phyloP scores from a whole-genome alignment of 768 basidiomycete genomes.

The Amanita rimosa region DNA sequence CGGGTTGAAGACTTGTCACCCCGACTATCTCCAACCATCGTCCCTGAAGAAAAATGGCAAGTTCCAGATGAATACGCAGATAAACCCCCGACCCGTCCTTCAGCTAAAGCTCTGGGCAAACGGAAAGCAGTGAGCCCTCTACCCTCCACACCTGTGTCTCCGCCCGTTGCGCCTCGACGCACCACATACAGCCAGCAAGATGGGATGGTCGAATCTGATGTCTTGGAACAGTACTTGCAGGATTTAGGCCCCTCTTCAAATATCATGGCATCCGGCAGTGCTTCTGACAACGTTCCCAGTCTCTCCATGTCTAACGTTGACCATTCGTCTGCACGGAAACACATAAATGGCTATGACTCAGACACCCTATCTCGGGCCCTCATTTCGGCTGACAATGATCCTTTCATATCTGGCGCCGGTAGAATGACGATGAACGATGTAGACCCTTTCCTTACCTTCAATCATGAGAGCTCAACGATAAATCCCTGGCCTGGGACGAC shows the following conservation, averaged over 20 bases:
- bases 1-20: neutral
- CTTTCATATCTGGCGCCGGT: constrained; percentile 2
- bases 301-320: neutral
- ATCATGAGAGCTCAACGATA: neutral
- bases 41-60: neutral
- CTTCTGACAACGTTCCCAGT: neutral
- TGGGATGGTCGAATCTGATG: neutral
- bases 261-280: neutral
- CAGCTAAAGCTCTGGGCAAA: constrained; percentile 23
- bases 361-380: constrained; percentile 3
- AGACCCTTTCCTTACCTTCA: neutral
- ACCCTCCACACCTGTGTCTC: neutral
- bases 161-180: neutral
- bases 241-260: neutral
- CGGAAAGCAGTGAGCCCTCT: constrained; percentile 14
- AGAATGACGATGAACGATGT: neutral
- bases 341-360: neutral
- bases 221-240: constrained; percentile 1
- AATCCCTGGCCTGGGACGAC: neutral
- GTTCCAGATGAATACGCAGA: neutral
- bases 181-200: neutral
- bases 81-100: constrained; percentile 10
- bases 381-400: constrained; percentile 3
- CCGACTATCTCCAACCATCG: neutral
- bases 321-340: neutral